Evolutionary conservation across 2,329 filamentous ascomycete genomes (phyloP).

Genomic region (Fusarium sp.): DNA sequence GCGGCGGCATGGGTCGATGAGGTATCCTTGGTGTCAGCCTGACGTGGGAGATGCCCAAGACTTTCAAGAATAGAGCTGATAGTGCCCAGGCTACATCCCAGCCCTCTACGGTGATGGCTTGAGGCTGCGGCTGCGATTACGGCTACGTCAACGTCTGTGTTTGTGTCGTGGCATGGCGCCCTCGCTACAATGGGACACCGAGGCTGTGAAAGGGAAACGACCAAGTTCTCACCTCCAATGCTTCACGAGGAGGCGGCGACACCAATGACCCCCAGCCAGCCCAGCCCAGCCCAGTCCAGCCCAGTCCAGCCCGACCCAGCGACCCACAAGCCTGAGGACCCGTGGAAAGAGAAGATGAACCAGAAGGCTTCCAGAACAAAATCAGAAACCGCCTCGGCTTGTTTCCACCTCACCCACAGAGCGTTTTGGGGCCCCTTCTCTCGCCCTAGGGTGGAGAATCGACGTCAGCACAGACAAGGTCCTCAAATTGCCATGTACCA

Average conservation of each 20-base stretch:
- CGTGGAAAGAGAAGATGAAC: constrained; percentile 12
- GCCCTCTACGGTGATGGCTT: background rate
- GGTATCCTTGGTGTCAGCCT: constrained; percentile 1
- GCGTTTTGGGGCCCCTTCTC: constrained; percentile 2
- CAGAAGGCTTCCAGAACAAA: constrained; percentile 45
- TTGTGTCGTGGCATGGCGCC: constrained; percentile 34
- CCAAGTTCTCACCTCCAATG: constrained; percentile 8
- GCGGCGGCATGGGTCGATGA: constrained; percentile 3
- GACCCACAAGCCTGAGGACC: constrained; percentile 14
- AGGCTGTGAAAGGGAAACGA: constrained; percentile 4
- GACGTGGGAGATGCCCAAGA: constrained; percentile 14
- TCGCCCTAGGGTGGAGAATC: constrained; percentile 16
- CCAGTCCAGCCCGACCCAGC: constrained; percentile 3
- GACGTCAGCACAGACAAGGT: constrained; percentile 16
- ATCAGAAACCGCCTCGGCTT: constrained; percentile 22
- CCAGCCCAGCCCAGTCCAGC: background rate
- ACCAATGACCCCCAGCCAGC: background rate
- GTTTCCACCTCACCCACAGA: constrained; percentile 22
- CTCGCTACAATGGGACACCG: constrained; percentile 9
- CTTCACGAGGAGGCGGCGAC: constrained; percentile 5
- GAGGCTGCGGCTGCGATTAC: background rate
- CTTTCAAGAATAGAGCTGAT: constrained; percentile 28
- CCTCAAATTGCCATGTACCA: constrained; percentile 17
- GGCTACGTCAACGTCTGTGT: constrained; percentile 16
- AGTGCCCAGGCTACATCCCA: background rate